Evolutionary conservation across 176 grass and related monocot genomes (phyloP).

Genomic region (Avena atlantica): DNA sequence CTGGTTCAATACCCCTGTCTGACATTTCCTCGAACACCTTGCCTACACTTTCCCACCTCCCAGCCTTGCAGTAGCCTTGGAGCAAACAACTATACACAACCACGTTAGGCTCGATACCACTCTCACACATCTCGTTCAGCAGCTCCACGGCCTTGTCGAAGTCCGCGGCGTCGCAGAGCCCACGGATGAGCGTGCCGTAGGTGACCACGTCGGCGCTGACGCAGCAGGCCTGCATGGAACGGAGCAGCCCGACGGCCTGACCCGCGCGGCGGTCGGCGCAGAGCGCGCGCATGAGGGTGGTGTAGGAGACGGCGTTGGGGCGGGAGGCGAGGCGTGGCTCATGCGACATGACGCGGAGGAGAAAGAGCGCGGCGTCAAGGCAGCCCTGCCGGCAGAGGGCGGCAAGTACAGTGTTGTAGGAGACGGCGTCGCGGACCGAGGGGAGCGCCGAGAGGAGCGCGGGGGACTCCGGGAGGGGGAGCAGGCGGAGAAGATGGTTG

Average conservation of each 20-base stretch:
- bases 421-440: constrained; percentile 47
- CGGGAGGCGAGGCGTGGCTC: constrained; percentile 19
- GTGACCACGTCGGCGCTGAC: constrained; percentile 53
- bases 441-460: constrained; percentile 55
- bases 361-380: constrained; percentile 38
- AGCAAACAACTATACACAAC: constrained; percentile 56
- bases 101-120: constrained; percentile 44
- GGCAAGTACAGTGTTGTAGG: constrained; percentile 68
- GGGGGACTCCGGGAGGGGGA: constrained; percentile 9
- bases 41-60: constrained; percentile 57
- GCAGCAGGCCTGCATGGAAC: constrained; percentile 41
- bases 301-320: constrained; percentile 50
- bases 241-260: constrained; percentile 50
- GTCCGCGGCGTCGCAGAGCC: constrained; percentile 50
- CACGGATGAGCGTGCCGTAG: constrained; percentile 49
- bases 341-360: constrained; percentile 55
- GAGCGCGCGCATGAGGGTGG: constrained; percentile 52
- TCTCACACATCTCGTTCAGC: constrained; percentile 49
- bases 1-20: constrained; percentile 36
- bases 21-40: constrained; percentile 70
- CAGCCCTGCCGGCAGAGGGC: constrained; percentile 49
- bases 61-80: constrained; percentile 59
- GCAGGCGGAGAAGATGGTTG: constrained; percentile 46
- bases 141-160: constrained; percentile 41
- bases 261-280: constrained; percentile 42